phyloP scores from a whole-genome alignment of 2,329 filamentous ascomycete species.

The Zasmidium cellare region DNA sequence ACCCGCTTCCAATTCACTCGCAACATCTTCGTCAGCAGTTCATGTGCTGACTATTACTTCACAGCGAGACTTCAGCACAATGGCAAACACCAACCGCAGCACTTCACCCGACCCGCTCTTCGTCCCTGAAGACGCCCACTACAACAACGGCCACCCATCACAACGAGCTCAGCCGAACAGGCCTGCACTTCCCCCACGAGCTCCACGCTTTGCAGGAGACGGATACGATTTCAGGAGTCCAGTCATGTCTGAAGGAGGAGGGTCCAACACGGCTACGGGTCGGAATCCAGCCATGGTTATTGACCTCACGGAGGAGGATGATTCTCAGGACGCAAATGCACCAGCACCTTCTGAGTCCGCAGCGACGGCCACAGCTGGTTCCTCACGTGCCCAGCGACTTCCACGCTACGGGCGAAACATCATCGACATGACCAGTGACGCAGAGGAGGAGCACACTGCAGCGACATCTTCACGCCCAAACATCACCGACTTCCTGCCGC shows the following conservation, averaged over 20 bases:
- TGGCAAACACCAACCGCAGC: conserved; percentile 17
- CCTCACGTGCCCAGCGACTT: conserved; percentile 36
- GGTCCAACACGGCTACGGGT: background rate
- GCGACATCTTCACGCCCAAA: conserved; percentile 12
- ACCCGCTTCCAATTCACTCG: background rate
- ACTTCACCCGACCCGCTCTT: conserved; percentile 28
- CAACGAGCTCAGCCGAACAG: conserved; percentile 25
- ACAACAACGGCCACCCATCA: conserved; percentile 34
- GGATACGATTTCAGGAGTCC: conserved; percentile 58
- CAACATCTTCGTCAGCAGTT: conserved; percentile 5
- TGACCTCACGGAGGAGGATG: conserved; percentile 38
- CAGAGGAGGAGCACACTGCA: conserved; percentile 11
- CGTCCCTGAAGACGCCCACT: conserved; percentile 30
- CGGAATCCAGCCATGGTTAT: conserved; percentile 28
- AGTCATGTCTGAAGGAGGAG: conserved; percentile 35
- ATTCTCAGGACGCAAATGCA: conserved; percentile 16
- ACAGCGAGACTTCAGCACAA: conserved; percentile 22
- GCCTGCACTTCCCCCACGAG: conserved; percentile 29
- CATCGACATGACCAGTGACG: conserved; percentile 38
- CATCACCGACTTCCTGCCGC: conserved; percentile 11
- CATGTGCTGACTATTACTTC: conserved; percentile 12
- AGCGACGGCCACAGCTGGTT: conserved; percentile 14
- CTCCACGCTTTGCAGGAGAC: conserved; percentile 49
- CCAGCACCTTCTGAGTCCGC: conserved; percentile 1
- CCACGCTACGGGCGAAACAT: conserved; percentile 46